phyloP scores from a whole-genome alignment of 495 filamentous ascomycete species.

The Penicillium bovifimosum region DNA sequence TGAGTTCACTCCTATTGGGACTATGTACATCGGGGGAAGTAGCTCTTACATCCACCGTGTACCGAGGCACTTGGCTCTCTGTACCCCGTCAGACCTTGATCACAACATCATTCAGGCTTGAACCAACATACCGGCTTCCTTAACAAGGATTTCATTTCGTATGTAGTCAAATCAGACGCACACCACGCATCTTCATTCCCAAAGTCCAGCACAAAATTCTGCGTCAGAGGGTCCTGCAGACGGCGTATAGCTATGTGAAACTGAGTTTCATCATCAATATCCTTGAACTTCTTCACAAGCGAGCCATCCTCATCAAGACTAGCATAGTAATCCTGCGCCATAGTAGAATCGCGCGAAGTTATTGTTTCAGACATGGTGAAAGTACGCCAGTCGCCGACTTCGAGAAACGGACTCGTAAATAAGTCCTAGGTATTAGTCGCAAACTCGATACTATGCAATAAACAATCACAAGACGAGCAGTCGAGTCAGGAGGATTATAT shows the following conservation, averaged over 20 bases:
- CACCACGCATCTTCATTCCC: conserved; percentile 57
- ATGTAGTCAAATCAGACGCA: conserved; percentile 50
- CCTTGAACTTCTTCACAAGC: conserved; percentile 36
- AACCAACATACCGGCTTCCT: conserved; percentile 26
- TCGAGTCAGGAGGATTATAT: not conserved
- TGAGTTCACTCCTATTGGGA: conserved; percentile 1
- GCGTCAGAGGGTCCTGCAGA: conserved; percentile 36
- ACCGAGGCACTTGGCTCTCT: conserved; percentile 40
- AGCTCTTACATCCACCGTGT: conserved; percentile 65
- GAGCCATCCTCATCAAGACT: conserved; percentile 21
- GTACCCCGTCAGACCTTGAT: not conserved
- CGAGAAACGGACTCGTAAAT: not conserved
- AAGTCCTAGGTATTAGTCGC: not conserved
- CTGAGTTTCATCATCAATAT: conserved; percentile 49
- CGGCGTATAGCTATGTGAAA: conserved; percentile 37
- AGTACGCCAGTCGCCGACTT: not conserved
- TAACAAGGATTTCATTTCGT: conserved; percentile 39
- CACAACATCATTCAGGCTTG: not conserved
- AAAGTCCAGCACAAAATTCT: conserved; percentile 70
- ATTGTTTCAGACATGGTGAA: conserved; percentile 12
- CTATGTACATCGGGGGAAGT: not conserved
- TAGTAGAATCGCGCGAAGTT: conserved; percentile 11
- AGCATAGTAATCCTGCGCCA: conserved; percentile 35
- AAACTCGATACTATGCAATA: not conserved
- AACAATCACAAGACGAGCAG: not conserved